Base-by-base conservation (phyloP, 2,329 filamentous ascomycete genomes). In the Fusarium bactridioides region DNA sequence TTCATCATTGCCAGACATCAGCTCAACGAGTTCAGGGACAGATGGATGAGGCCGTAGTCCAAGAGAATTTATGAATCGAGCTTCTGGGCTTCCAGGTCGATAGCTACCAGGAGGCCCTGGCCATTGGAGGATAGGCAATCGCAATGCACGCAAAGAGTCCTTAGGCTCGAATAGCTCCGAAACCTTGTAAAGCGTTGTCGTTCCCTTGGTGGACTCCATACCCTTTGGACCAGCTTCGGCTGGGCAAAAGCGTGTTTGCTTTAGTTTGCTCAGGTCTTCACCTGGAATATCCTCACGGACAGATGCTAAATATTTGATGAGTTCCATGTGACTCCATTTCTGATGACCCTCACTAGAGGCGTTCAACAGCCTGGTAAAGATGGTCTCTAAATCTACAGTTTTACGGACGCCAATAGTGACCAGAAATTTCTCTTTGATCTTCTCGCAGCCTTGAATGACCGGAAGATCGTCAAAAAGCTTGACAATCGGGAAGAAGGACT, bases 381-480 rank as follows among this genome's bases (percentile, higher is more conserved):
- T 97, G 35, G 97, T 95, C 37, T 94, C 94, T 4, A 99, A 85
- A 75, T 99, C 96, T 25, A 99, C 91, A 0, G 96, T 99, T 83
- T 98, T 98, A 66, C 96, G 91, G 31, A 99, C 95, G 7, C 96
- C 95, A 37, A 99, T 85, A 4, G 93, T 89, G 6, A 88, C 84
- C 47, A 99, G 82, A 69, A 99, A 93, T 79, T 97, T 98, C 50
- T 98, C 95, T 79, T 98, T 98, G 18, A 98, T 89, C 37, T 91
- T 89, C 44, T 92, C 90, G 47, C 95, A 90, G 18, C 89, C 90
- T 72, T 91, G 89, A 4, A 98, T 90, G 18, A 92, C 91, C 0
- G 96, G 95, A 21, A 99, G 85, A 79, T 99, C 96, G 69, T 98
- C 94, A 78, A 99, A 99, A 1, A 99, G 85, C 79, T 94, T 96